Conservation (phyloP, 805 yeast genomes). For the Metschnikowia dekortorum region DNA sequence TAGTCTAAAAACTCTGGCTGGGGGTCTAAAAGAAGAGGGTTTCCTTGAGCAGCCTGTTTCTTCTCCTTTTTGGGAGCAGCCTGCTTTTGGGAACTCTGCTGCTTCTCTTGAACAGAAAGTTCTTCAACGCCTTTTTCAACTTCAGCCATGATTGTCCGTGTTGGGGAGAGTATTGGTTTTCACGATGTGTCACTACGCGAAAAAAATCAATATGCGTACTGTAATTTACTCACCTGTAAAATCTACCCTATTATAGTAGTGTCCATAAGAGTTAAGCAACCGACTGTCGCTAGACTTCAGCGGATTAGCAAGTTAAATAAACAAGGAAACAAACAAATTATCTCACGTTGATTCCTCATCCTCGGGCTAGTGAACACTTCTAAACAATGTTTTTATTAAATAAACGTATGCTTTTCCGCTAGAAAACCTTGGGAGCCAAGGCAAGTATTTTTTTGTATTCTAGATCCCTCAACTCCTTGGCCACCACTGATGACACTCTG, state of each 20-base stretch:
- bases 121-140: conserved; percentile 16
- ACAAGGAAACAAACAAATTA: not conserved
- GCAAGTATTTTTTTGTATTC: conserved; percentile 83
- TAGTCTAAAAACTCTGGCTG: conserved; percentile 80
- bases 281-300: not conserved
- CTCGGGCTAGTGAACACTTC: not conserved
- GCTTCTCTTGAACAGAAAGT: conserved; percentile 15
- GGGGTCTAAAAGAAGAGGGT: conserved; percentile 54
- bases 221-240: conserved; percentile 3
- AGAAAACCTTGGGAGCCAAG: conserved; percentile 69
- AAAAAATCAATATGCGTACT: conserved; percentile 3
- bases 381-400: not conserved
- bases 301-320: not conserved
- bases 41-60: conserved; percentile 40
- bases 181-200: conserved; percentile 1
- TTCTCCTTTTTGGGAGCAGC: conserved; percentile 30
- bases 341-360: no score
- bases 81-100: conserved; percentile 8
- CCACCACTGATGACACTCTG: conserved; percentile 85
- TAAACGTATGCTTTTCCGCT: conserved; percentile 3
- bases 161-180: not conserved
- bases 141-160: conserved; percentile 15
- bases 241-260: not conserved
- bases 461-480: conserved; percentile 80
- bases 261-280: not conserved